Evolutionary conservation across 768 basidiomycete genomes (phyloP).

Genomic region (Auriscalpium orientale): DNA sequence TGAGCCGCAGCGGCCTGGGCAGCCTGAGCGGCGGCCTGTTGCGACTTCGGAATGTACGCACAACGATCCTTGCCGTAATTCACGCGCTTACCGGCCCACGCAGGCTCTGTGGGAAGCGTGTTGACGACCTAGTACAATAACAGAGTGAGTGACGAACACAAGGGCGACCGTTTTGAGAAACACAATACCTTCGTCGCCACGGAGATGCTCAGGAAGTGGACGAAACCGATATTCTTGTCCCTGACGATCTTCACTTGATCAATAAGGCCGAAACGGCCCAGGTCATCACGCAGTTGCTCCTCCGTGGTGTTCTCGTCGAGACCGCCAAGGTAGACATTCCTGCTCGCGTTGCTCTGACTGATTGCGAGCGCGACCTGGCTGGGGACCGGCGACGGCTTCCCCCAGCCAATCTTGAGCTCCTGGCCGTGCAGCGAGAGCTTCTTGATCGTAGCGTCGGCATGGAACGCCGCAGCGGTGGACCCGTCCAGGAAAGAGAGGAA

Average conservation of each 20-base stretch:
- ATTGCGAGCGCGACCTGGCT: constrained; percentile 83
- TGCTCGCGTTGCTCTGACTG: constrained; percentile 83
- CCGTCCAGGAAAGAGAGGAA: constrained; percentile 98
- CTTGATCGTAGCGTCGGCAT: constrained; percentile 93
- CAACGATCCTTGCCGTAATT: constrained; percentile 99
- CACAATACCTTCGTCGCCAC: constrained; percentile 80
- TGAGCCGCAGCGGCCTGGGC: constrained; percentile 85
- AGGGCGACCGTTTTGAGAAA: not conserved
- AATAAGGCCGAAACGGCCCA: constrained; percentile 89
- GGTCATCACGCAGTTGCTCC: constrained; percentile 84
- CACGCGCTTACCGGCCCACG: constrained; percentile 93
- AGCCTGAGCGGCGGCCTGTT: constrained; percentile 81
- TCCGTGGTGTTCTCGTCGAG: constrained; percentile 87
- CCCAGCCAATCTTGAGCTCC: constrained; percentile 99
- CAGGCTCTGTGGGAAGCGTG: constrained; percentile 83
- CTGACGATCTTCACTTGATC: constrained; percentile 99
- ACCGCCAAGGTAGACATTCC: constrained; percentile 96
- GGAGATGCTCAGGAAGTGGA: constrained; percentile 94
- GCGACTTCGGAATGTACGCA: constrained; percentile 94
- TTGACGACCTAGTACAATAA: constrained; percentile 67
- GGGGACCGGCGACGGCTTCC: constrained; percentile 86
- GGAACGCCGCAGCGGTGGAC: constrained; percentile 89
- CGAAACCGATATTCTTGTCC: constrained; percentile 99
- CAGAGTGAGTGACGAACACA: not conserved
- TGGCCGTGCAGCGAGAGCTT: constrained; percentile 89